Base-by-base conservation (phyloP, 2,329 filamentous ascomycete genomes). In the Dendrostoma leiphaemia region DNA sequence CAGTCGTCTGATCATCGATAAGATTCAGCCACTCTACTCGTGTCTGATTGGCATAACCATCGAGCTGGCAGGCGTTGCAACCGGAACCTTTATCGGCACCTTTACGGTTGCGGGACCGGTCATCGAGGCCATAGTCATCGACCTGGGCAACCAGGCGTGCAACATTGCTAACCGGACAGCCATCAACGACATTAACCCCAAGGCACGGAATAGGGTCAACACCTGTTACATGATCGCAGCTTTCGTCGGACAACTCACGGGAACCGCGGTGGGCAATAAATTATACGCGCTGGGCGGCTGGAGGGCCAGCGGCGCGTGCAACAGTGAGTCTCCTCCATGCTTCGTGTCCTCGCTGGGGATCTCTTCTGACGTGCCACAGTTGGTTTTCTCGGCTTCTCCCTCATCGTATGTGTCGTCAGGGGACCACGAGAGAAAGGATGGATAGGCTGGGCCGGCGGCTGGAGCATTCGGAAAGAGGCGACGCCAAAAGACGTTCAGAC, bases 201-300 rank as follows among this genome's bases (percentile, higher is more conserved):
- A 83, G 56, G 85, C 85, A 0, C 73, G 88, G 4, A 94, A 91
- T 69, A 72, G 90, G 3, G 80, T 93, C 23, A 94, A 94, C 65
- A 91, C 89, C 0, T 88, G 85, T 1, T 94, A 91, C 64, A 94
- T 93, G 90, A 78, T 91, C 0, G 78, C 80, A 7, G 84, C 82
- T 0, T 93, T 93, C 63, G 83, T 80, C 26, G 90, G 90, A 0
- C 90, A 94, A 72, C 62, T 94, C 44, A 85, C 85, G 2, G 89
- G 89, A 8, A 63, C 60, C 3, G 59, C 61, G 15, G 60, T 62
- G 7, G 59, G 61, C 15, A 63, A 63, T 40, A 23, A 41, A 8
- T 38, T 62, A 10, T 62, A 63, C 41, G 61, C 61, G 17, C 8
- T 71, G 28, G 78, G 79, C 1, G 79, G 79, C 0, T 82, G 79